Base-by-base conservation (phyloP, 495 filamentous ascomycete genomes). In the Aspergillus haitiensis region DNA sequence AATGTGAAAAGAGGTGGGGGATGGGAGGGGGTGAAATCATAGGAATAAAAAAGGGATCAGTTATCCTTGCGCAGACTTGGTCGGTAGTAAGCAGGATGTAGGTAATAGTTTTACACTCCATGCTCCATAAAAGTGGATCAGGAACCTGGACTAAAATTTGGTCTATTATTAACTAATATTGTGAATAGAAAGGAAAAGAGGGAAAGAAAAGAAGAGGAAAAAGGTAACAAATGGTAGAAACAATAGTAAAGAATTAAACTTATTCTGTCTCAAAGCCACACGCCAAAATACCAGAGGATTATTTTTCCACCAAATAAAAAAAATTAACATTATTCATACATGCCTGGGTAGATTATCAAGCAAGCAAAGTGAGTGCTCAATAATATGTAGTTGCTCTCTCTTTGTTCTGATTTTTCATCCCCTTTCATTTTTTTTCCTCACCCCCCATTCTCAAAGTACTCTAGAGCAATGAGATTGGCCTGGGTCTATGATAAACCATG, bases 21-120 rank as follows among this genome's bases (percentile, higher is more conserved):
- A n/a, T n/a, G n/a, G 35, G 31, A 53, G 34, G 33, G 10, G 42
- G 42, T 5, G 54, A n/a, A 52, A 50, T 42, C 45, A 53, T 11
- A 55, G 34, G 31, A 44, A 47, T 18, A 31, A 56, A 58, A 47
- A 21, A 55, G 50, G n/a, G 42, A 59, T 18, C 21, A 21, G 27
- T 33, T 52, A 33, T 59, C 60, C 60, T 68, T 68, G 57, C 66
- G 56, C 52, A 27, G 21, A 27, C 21, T 27, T 27, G 21, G 21
- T 27, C 21, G 21, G 21, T 27, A 27, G 47, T 42, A 50, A 31
- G n/a, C 42, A 42, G 35, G 39, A 51, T 37, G 54, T 50, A 61
- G 47, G 47, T 59, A 55, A 57, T 56, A 56, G 32, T 27, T 27
- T 27, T 27, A 27, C 21, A 27, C 21, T 3, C 21, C 21, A 27